Evolutionary conservation across 371 early-diverging fungal genomes (phyloP).

Genomic region (Conidiobolus incongruus): DNA sequence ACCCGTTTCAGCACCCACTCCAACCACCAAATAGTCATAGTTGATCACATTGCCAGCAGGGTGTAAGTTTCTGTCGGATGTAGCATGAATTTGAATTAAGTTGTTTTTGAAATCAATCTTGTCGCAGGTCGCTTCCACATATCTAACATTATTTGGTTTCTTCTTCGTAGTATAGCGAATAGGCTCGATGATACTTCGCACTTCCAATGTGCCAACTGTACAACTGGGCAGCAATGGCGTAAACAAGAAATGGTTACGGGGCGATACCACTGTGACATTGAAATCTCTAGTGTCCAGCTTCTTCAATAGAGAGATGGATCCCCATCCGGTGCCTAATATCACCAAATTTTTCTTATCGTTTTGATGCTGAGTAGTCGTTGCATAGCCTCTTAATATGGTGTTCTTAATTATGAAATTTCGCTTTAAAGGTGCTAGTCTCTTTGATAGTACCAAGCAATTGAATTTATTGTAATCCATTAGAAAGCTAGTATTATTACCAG

Average conservation of each 20-base stretch:
- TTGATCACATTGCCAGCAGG: constrained; percentile 27
- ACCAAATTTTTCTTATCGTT: constrained; percentile 32
- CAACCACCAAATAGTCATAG: constrained; percentile 79
- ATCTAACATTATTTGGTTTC: constrained; percentile 7
- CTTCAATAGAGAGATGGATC: constrained; percentile 52
- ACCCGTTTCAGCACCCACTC: constrained; percentile 67
- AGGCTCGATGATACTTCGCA: constrained; percentile 51
- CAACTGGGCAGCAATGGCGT: constrained; percentile 60
- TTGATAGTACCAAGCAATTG: too few species aligned
- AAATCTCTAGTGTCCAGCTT: constrained; percentile 45
- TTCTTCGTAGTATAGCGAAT: constrained; percentile 29
- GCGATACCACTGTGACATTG: constrained; percentile 64
- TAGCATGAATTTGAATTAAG: constrained; percentile 14
- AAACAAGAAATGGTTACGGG: constrained; percentile 78
- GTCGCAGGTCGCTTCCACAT: constrained; percentile 15
- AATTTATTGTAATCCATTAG: too few species aligned
- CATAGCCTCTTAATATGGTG: too few species aligned
- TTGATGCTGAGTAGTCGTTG: too few species aligned
- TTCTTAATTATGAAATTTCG: too few species aligned
- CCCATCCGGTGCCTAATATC: constrained; percentile 70
- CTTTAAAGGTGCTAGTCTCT: too few species aligned
- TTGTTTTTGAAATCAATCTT: constrained; percentile 10
- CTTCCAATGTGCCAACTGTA: constrained; percentile 66
- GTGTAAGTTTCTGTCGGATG: constrained; percentile 38
- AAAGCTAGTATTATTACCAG: too few species aligned